phyloP scores from a whole-genome alignment of 495 filamentous ascomycete genomes.

The Penicillium taxi region DNA sequence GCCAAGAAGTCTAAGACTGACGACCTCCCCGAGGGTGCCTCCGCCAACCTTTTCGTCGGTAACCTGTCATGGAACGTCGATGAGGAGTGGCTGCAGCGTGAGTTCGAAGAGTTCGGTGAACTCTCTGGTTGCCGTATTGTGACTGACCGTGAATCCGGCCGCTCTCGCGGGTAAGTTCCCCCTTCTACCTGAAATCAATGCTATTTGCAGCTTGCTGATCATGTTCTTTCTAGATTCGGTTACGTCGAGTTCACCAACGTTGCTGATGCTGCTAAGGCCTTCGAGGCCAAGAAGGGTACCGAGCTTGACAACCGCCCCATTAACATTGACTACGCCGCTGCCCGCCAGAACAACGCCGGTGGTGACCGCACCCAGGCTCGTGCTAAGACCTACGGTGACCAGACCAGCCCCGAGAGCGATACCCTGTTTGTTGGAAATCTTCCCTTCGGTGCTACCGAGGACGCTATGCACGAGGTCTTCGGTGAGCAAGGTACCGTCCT shows the following conservation, averaged over 20 bases:
- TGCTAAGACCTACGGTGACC: conserved; percentile 70
- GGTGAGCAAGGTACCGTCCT: conserved; percentile 59
- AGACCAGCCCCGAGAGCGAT: conserved; percentile 65
- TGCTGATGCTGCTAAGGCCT: conserved; percentile 66
- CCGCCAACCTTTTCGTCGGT: conserved; percentile 79
- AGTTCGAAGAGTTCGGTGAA: conserved; percentile 80
- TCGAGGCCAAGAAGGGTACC: conserved; percentile 67
- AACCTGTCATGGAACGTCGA: conserved; percentile 94
- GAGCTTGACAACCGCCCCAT: conserved; percentile 78
- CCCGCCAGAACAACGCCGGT: conserved; percentile 48
- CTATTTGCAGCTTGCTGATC: conserved; percentile 18
- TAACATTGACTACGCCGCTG: conserved; percentile 82
- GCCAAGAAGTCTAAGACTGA: conserved; percentile 84
- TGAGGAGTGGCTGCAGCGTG: conserved; percentile 78
- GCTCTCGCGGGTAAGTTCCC: conserved; percentile 68
- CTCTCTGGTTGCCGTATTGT: conserved; percentile 71
- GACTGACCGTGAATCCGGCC: conserved; percentile 70
- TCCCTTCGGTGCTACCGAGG: conserved; percentile 73
- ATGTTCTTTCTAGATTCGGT: conserved; percentile 55
- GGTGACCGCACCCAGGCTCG: conserved; percentile 57
- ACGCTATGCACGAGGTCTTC: conserved; percentile 67
- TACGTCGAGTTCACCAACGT: conserved; percentile 82
- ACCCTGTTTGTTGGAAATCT: conserved; percentile 95
- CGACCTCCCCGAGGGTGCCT: conserved; percentile 52
- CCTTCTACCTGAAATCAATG: not conserved